These are phyloP conservation scores for Exobasidium cylindrosporum DNA, from an alignment of 1,284 basidiomycete species.

Conservation along the genomic window DNA sequence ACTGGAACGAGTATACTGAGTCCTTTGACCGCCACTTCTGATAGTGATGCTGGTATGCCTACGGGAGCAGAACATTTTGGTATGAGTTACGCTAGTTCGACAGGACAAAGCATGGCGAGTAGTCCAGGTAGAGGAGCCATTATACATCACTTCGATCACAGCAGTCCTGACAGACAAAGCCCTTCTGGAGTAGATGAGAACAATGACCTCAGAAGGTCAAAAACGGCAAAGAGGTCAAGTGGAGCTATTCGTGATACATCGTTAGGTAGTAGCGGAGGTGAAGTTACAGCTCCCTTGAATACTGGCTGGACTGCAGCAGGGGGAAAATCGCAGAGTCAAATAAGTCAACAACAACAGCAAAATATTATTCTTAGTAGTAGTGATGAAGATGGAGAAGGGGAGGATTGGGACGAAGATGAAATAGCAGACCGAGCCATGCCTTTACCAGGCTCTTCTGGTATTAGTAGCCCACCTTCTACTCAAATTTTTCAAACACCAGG, in stretches of 20 bases:
- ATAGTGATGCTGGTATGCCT: slow-evolving; percentile 25
- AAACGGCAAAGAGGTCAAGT: not conserved
- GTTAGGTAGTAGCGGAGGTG: slow-evolving; percentile 13
- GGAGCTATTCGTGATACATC: slow-evolving; percentile 13
- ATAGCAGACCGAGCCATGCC: slow-evolving; percentile 46
- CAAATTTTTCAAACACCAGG: slow-evolving; percentile 8
- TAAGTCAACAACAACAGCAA: slow-evolving; percentile 12
- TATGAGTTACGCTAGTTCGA: slow-evolving; percentile 40
- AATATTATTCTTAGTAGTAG: slow-evolving; percentile 20
- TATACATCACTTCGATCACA: slow-evolving; percentile 9
- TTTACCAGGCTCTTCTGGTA: slow-evolving; percentile 22
- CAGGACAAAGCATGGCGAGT: slow-evolving; percentile 31
- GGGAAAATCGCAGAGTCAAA: not conserved
- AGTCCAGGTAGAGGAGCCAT: slow-evolving; percentile 25
- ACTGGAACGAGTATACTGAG: slow-evolving; percentile 28
- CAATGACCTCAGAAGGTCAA: not conserved
- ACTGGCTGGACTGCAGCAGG: slow-evolving; percentile 11
- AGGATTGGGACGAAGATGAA: slow-evolving; percentile 48
- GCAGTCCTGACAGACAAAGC: slow-evolving; percentile 8
- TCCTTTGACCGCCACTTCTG: slow-evolving; percentile 35
- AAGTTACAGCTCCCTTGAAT: not conserved
- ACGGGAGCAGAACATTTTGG: slow-evolving; percentile 36
- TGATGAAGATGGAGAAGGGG: slow-evolving; percentile 46
- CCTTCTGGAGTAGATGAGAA: not conserved
- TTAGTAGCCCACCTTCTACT: not conserved